phyloP scores from a whole-genome alignment of 768 basidiomycete species.

The Kwoniella bestiolae region DNA sequence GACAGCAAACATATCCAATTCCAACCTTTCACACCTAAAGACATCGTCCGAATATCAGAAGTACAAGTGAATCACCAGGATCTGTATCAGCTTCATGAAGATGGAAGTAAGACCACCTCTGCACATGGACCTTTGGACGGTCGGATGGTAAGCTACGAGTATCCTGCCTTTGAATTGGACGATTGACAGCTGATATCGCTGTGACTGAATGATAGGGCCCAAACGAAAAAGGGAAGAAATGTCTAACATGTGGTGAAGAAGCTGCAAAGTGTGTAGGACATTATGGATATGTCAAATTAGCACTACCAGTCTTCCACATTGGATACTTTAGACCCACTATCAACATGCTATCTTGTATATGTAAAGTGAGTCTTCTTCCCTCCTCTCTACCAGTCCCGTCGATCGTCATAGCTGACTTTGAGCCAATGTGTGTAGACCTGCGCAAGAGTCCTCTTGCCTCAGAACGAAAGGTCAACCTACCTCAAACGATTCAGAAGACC shows the following conservation, averaged over 20 bases:
- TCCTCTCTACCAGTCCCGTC: neutral
- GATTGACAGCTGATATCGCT: neutral
- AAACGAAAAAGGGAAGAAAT: slow-evolving; percentile 86
- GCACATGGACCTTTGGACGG: slow-evolving; percentile 91
- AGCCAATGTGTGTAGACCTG: slow-evolving; percentile 65
- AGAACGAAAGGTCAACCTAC: slow-evolving; percentile 78
- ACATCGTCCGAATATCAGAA: slow-evolving; percentile 92
- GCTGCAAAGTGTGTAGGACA: slow-evolving; percentile 96
- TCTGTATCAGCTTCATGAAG: slow-evolving; percentile 69
- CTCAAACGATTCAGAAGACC: slow-evolving; percentile 89
- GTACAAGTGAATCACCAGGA: slow-evolving; percentile 94
- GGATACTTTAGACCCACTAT: slow-evolving; percentile 98
- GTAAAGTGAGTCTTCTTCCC: slow-evolving; percentile 70
- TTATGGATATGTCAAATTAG: slow-evolving; percentile 97
- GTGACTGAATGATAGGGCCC: slow-evolving; percentile 80
- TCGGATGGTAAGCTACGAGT: slow-evolving; percentile 68
- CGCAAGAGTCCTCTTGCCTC: slow-evolving; percentile 85
- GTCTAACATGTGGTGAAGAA: slow-evolving; percentile 90
- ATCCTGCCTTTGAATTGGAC: neutral
- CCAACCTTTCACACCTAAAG: slow-evolving; percentile 87
- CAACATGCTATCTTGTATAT: slow-evolving; percentile 89
- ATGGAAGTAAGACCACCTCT: slow-evolving; percentile 71
- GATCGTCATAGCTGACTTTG: neutral
- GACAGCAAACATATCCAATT: slow-evolving; percentile 93
- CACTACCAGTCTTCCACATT: slow-evolving; percentile 96